A percentile compares a stretch with the other conserved stretches of the same genome.
Conservation (phyloP, 2,329 filamentous ascomycete species). For the Diaporthe ilicicola region DNA sequence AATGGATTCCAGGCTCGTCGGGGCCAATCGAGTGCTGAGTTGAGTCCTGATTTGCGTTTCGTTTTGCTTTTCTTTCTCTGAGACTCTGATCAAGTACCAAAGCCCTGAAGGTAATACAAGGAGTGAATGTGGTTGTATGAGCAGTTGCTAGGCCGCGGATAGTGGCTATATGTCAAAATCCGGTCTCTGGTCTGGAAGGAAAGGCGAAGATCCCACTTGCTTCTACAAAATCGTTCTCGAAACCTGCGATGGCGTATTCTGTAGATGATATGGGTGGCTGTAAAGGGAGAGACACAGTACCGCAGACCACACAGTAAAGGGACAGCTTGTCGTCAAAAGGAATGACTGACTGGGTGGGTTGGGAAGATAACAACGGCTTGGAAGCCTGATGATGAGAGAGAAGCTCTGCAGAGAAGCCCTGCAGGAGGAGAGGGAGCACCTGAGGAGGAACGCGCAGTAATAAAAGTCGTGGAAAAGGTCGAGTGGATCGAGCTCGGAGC, state of each 20-base stretch:
- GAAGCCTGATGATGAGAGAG: constrained; percentile 17
- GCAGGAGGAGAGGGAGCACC: constrained; percentile 1
- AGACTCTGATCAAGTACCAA: background rate
- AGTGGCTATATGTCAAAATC: background rate
- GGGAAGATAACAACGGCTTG: constrained; percentile 11
- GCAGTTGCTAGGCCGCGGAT: background rate
- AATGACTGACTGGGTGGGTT: constrained; percentile 13
- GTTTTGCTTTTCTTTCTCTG: background rate
- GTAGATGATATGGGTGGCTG: constrained; percentile 11
- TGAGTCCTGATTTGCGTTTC: background rate
- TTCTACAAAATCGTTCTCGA: constrained; percentile 28
- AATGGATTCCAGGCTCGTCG: background rate
- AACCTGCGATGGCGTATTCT: constrained; percentile 28
- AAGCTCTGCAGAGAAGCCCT: constrained; percentile 20
- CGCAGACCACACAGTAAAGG: constrained; percentile 13
- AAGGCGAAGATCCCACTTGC: background rate
- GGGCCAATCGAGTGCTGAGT: background rate
- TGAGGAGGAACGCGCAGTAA: constrained; percentile 19
- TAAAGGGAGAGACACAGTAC: constrained; percentile 11
- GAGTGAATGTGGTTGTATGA: constrained; percentile 7
- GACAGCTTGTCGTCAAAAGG: constrained; percentile 16
- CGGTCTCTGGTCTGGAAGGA: constrained; percentile 21
- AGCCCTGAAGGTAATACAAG: background rate
- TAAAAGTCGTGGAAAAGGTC: constrained; percentile 28
- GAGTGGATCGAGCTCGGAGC: constrained; percentile 25